These are phyloP conservation scores for Cladorrhinum sp. DNA, from an alignment of 2,329 filamentous ascomycete genomes.

Conservation along the genomic window DNA sequence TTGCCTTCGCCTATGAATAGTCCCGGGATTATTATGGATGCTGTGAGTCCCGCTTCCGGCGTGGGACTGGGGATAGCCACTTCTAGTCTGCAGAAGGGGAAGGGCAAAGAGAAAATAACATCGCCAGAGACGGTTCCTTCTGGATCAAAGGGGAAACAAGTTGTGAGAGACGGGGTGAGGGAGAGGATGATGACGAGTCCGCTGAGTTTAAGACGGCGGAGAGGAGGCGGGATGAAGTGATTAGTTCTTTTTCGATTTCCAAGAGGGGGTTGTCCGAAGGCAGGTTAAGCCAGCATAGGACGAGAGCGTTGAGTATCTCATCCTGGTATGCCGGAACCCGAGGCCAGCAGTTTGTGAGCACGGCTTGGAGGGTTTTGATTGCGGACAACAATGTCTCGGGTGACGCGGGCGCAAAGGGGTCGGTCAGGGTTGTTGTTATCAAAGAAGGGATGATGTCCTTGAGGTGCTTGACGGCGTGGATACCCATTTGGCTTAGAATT, in stretches of 20 bases:
- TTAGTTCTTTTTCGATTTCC: constrained; percentile 36
- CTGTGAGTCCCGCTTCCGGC: background rate
- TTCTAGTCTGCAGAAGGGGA: background rate
- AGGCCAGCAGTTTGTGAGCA: constrained; percentile 67
- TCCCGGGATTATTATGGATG: background rate
- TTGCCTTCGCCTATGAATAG: background rate
- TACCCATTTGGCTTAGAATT: constrained; percentile 56
- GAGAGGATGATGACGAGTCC: constrained; percentile 27
- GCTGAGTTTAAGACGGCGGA: constrained; percentile 33
- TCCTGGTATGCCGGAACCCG: constrained; percentile 54
- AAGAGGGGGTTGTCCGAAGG: constrained; percentile 31
- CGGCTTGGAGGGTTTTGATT: constrained; percentile 50
- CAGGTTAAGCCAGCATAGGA: constrained; percentile 61
- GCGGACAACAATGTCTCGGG: constrained; percentile 53
- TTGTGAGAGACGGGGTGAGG: constrained; percentile 24
- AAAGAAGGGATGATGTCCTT: constrained; percentile 68
- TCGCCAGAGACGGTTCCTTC: constrained; percentile 35
- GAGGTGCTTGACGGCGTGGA: constrained; percentile 65
- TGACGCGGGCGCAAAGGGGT: constrained; percentile 63
- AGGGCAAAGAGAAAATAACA: constrained; percentile 30
- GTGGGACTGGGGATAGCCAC: background rate
- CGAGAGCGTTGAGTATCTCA: constrained; percentile 61
- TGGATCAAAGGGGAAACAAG: constrained; percentile 35
- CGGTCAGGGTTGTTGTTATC: constrained; percentile 54
- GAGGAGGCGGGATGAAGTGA: constrained; percentile 35